Percentiles rank a stretch among this genome's conserved stretches.
Conservation (phyloP, 371 early-diverging fungal species). For the Saksenaea oblongispora region DNA sequence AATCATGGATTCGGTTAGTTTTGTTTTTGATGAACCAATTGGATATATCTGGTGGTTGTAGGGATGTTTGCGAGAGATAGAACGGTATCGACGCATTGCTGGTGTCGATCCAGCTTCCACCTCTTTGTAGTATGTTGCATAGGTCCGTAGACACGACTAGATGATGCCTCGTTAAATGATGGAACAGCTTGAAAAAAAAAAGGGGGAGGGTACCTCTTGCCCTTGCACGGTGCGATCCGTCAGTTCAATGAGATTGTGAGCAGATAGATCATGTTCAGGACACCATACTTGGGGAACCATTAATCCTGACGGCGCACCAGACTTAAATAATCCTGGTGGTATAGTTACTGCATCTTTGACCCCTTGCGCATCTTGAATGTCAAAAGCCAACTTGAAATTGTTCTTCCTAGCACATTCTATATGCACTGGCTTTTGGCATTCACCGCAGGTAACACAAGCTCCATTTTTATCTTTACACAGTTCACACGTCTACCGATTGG, state of each 20-base stretch:
- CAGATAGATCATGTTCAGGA: slow-evolving; percentile 39
- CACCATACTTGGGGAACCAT: slow-evolving; percentile 61
- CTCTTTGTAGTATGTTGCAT: slow-evolving; percentile 27
- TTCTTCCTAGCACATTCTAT: slow-evolving; percentile 53
- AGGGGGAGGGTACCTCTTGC: slow-evolving; percentile 18
- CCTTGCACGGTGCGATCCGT: slow-evolving; percentile 18
- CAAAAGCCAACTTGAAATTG: slow-evolving; percentile 47
- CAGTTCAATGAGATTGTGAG: slow-evolving; percentile 18
- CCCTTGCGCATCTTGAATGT: slow-evolving; percentile 35
- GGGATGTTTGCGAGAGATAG: slow-evolving; percentile 6
- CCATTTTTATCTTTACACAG: slow-evolving; percentile 49
- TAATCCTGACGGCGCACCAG: slow-evolving; percentile 30
- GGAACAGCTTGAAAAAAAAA: not conserved
- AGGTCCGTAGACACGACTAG: slow-evolving; percentile 30
- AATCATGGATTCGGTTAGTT: slow-evolving; percentile 8
- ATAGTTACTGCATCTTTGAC: slow-evolving; percentile 16
- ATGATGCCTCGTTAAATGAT: not conserved
- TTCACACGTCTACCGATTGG: slow-evolving; percentile 33
- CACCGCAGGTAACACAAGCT: slow-evolving; percentile 42
- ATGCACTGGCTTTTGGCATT: slow-evolving; percentile 41
- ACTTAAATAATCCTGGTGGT: slow-evolving; percentile 26
- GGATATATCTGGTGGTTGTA: slow-evolving; percentile 12
- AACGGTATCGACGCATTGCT: slow-evolving; percentile 35
- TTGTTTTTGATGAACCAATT: not conserved
- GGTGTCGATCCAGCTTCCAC: slow-evolving; percentile 35